phyloP scores from a whole-genome alignment of 176 grass and related monocot species.

The Echinochloa phyllopogon region DNA sequence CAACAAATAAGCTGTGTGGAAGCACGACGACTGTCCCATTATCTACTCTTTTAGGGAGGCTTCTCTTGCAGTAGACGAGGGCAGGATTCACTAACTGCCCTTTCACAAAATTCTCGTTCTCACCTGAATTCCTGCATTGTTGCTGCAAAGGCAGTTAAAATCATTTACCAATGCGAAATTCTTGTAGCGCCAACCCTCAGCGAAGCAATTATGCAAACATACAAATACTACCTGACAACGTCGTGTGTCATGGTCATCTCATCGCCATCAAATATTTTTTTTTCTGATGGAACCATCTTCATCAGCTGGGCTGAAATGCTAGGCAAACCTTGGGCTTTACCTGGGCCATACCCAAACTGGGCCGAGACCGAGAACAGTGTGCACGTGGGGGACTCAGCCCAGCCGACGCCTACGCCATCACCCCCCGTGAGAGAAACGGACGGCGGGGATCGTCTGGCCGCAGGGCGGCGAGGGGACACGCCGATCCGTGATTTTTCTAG shows the following conservation, averaged over 20 bases:
- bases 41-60: background rate
- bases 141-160: conserved; percentile 74
- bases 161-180: no score
- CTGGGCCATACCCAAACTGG: background rate
- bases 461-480: background rate
- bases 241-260: no score
- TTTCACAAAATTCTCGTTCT: background rate
- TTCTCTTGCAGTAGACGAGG: background rate
- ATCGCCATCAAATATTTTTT: no score
- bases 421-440: conserved; percentile 1
- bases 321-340: background rate
- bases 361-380: background rate
- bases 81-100: background rate
- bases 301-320: background rate
- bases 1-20: background rate
- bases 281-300: no score
- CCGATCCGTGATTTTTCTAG: conserved; percentile 9
- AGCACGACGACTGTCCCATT: background rate
- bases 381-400: background rate
- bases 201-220: no score
- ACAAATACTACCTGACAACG: no score
- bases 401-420: background rate
- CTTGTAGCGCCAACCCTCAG: no score
- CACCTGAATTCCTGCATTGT: conserved; percentile 70
- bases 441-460: conserved; percentile 8